These are phyloP conservation scores for Coemansia sp. DNA, from an alignment of 371 early-diverging fungal genomes.

Conservation along the genomic window DNA sequence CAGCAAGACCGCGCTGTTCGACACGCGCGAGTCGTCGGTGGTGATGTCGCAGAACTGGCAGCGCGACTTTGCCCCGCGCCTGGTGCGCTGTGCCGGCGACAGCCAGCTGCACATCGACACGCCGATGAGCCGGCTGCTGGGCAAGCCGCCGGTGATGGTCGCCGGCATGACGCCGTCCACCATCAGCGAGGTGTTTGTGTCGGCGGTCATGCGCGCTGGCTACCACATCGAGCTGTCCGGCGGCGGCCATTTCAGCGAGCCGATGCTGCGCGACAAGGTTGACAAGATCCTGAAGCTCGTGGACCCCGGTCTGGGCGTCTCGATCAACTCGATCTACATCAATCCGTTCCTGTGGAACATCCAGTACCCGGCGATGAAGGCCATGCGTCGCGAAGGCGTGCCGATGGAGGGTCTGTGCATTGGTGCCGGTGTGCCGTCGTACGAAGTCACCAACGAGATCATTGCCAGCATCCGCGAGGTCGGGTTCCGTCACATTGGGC, in stretches of 20 bases:
- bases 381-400: constrained; percentile 87
- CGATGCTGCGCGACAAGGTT: constrained; percentile 79
- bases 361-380: constrained; percentile 88
- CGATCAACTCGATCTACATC: constrained; percentile 89
- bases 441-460: constrained; percentile 87
- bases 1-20: constrained; percentile 82
- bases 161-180: constrained; percentile 54
- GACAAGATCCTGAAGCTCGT: constrained; percentile 75
- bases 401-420: constrained; percentile 92
- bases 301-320: constrained; percentile 85
- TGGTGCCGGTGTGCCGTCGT: constrained; percentile 93
- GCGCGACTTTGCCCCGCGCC: constrained; percentile 75
- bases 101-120: constrained; percentile 87
- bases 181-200: constrained; percentile 49
- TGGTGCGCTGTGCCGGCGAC: constrained; percentile 55
- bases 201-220: constrained; percentile 93
- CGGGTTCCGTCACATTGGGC: constrained; percentile 86
- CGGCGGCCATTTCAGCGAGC: constrained; percentile 93
- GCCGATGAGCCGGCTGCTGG: constrained; percentile 83
- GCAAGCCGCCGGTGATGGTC: constrained; percentile 57
- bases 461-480: constrained; percentile 72
- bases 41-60: constrained; percentile 89
- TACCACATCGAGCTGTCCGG: constrained; percentile 95
- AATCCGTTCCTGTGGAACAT: constrained; percentile 96
- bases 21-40: constrained; percentile 76